Evolutionary conservation across 1,284 basidiomycete genomes (phyloP).

Genomic region (Trametes sp.): DNA sequence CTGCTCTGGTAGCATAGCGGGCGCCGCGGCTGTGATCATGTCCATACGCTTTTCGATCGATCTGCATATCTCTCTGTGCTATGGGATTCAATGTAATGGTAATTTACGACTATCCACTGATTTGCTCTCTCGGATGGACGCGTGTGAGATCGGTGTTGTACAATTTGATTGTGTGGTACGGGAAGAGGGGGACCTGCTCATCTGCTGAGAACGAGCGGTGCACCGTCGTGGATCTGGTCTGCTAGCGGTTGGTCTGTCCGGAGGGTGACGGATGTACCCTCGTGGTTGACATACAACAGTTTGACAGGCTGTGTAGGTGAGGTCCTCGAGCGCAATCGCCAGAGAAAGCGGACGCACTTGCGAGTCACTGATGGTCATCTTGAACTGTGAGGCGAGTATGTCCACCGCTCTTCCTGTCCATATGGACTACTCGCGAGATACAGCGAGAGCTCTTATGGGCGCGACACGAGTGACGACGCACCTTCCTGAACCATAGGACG

Average conservation of each 20-base stretch:
- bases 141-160: neutral
- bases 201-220: constrained; percentile 25
- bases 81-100: constrained; percentile 35
- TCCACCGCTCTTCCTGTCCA: constrained; percentile 48
- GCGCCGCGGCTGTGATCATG: constrained; percentile 22
- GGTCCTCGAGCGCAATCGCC: neutral
- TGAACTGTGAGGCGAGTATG: constrained; percentile 43
- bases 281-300: constrained; percentile 23
- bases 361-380: constrained; percentile 29
- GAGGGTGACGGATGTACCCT: constrained; percentile 19
- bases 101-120: constrained; percentile 30
- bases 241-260: constrained; percentile 31
- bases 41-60: constrained; percentile 37
- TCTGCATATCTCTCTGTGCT: constrained; percentile 39
- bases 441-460: neutral
- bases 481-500: constrained; percentile 76
- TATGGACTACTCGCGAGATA: constrained; percentile 39
- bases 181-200: constrained; percentile 13
- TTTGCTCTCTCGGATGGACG: constrained; percentile 5
- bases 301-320: constrained; percentile 32
- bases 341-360: constrained; percentile 26
- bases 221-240: constrained; percentile 37
- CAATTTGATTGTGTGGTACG: neutral
- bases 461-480: constrained; percentile 36
- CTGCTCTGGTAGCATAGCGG: constrained; percentile 77